Percentiles rank a stretch among this genome's conserved stretches.
Evolutionary conservation across 2,329 filamentous ascomycete species (phyloP).

Genomic region (Colletotrichum sp.): DNA sequence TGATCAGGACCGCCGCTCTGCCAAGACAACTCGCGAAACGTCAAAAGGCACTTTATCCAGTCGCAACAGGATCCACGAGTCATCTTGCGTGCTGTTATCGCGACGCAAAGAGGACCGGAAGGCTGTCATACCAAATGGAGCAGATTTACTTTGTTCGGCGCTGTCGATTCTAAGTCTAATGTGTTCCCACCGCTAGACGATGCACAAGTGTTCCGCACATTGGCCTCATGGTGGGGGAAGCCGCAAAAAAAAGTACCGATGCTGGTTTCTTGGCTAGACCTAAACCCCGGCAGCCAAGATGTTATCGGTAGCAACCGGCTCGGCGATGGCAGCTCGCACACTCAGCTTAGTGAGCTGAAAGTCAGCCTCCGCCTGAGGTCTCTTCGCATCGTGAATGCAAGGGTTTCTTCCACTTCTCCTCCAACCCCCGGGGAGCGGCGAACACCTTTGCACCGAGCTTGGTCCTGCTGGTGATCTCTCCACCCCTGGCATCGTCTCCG

Average conservation of each 20-base stretch:
- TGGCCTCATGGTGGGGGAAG: neutral
- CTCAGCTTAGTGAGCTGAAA: neutral
- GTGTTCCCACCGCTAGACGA: neutral
- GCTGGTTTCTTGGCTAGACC: neutral
- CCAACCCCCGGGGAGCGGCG: neutral
- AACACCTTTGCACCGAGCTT: neutral
- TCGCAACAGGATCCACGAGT: neutral
- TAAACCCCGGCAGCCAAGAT: neutral
- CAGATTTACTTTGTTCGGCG: neutral
- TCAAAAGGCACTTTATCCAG: neutral
- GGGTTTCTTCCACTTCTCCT: neutral
- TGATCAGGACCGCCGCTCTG: neutral
- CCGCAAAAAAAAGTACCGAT: neutral
- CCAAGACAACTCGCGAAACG: neutral
- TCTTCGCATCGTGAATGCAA: neutral
- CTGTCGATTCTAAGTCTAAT: neutral
- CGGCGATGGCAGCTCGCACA: neutral
- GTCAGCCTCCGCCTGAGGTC: neutral
- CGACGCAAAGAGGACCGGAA: neutral
- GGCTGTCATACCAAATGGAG: neutral
- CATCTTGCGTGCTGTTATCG: neutral
- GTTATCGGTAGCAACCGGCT: slow-evolving; percentile 3
- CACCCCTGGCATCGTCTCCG: neutral
- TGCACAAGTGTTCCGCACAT: neutral
- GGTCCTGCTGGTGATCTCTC: neutral